Percentiles rank a stretch among this genome's conserved stretches.
These are phyloP conservation scores for Eremochloa ophiuroides DNA, from an alignment of 176 grass and related monocot genomes.

Conservation along the genomic window DNA sequence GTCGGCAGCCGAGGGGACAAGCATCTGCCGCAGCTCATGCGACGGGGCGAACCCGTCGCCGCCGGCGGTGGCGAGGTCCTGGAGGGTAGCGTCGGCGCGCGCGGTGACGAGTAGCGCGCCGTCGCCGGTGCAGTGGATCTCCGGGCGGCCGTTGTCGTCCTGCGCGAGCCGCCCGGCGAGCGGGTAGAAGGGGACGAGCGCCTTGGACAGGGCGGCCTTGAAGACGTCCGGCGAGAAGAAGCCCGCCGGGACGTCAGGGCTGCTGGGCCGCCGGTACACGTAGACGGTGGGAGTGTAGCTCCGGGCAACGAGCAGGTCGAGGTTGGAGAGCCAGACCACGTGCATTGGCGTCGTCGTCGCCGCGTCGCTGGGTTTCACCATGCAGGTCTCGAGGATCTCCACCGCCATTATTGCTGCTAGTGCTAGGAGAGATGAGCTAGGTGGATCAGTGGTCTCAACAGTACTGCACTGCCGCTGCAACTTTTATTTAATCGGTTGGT, in stretches of 20 bases:
- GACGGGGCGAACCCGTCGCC: constrained; percentile 26
- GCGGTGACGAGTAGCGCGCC: constrained; percentile 50
- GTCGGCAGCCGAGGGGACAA: constrained; percentile 39
- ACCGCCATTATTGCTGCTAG: neutral
- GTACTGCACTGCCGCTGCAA: neutral
- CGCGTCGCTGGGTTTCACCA: constrained; percentile 2
- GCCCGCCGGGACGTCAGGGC: neutral
- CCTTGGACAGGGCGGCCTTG: constrained; percentile 43
- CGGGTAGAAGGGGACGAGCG: constrained; percentile 58
- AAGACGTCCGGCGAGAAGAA: constrained; percentile 37
- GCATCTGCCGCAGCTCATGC: constrained; percentile 30
- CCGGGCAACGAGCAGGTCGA: constrained; percentile 39
- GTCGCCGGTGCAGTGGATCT: constrained; percentile 61
- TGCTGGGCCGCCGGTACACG: constrained; percentile 36
- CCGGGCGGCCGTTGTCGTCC: constrained; percentile 30
- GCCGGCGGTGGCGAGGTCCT: constrained; percentile 10
- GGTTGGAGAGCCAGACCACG: constrained; percentile 55
- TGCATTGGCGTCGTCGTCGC: neutral
- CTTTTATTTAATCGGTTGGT: neutral
- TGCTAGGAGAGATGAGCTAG: neutral
- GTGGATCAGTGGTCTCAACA: neutral
- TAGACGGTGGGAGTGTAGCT: constrained; percentile 58
- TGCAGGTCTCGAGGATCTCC: constrained; percentile 16
- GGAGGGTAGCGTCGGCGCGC: neutral
- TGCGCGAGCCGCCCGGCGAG: constrained; percentile 53